Evolutionary conservation across 2,329 filamentous ascomycete species (phyloP).

Genomic region (Scopulariopsis brevicaulis): DNA sequence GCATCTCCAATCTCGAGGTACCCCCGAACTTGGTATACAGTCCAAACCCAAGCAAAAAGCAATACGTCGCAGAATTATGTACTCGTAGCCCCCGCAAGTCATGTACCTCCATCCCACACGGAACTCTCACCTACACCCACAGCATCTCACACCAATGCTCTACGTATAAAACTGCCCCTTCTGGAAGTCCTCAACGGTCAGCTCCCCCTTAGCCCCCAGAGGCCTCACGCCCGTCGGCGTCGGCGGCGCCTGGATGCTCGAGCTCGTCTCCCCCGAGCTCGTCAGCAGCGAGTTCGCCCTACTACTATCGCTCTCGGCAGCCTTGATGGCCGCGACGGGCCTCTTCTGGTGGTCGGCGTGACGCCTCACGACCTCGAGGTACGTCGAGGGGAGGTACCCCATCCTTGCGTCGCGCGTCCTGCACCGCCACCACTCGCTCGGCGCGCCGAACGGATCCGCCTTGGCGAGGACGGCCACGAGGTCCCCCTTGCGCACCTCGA

Average conservation of each 20-base stretch:
- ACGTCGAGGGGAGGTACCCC: constrained; percentile 85
- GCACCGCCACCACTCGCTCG: constrained; percentile 96
- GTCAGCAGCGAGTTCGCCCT: constrained; percentile 35
- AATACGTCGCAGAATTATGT: background rate
- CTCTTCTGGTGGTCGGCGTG: constrained; percentile 27
- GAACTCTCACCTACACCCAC: background rate
- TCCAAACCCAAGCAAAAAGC: background rate
- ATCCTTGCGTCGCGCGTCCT: constrained; percentile 79
- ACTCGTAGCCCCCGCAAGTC: background rate
- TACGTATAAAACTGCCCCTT: constrained; percentile 47
- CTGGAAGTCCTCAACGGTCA: constrained; percentile 43
- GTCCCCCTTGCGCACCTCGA: constrained; percentile 89
- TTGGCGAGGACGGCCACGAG: constrained; percentile 90
- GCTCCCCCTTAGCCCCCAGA: constrained; percentile 23
- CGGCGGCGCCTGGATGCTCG: constrained; percentile 10
- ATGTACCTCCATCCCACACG: background rate
- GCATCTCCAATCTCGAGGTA: background rate
- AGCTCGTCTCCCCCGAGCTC: constrained; percentile 16
- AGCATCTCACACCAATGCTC: background rate
- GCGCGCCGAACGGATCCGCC: constrained; percentile 80
- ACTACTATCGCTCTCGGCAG: constrained; percentile 31
- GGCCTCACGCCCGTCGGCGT: constrained; percentile 19
- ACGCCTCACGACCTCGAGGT: constrained; percentile 63
- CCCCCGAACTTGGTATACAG: background rate
- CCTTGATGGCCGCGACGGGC: constrained; percentile 39